Evolutionary conservation across 78 protist genomes (phyloP).

Genomic region (Monosiga brevicollis): DNA sequence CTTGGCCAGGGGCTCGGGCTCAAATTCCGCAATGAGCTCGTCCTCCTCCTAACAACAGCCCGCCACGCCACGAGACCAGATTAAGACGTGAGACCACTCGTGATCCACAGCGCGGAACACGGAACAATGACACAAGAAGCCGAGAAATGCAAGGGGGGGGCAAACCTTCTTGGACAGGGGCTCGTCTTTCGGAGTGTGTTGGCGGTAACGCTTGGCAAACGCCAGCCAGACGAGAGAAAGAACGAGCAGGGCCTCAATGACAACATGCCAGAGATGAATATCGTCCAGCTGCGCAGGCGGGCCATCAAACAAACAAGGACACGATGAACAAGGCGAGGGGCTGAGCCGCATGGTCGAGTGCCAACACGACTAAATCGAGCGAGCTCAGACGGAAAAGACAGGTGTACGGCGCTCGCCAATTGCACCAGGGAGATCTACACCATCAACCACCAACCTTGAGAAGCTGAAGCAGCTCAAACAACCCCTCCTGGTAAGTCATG

Average conservation of each 20-base stretch:
- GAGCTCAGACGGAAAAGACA: no score
- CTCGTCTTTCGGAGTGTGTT: neutral
- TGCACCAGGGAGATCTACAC: no score
- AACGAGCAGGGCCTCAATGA: neutral
- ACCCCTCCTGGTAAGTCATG: no score
- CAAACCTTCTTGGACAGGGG: neutral
- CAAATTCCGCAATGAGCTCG: neutral
- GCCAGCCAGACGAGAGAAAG: neutral
- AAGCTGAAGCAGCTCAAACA: no score
- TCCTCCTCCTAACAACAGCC: neutral
- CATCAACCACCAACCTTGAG: no score
- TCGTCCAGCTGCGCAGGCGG: neutral
- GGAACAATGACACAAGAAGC: neutral
- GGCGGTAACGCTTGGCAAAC: neutral
- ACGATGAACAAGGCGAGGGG: no score
- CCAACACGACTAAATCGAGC: no score
- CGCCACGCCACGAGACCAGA: no score
- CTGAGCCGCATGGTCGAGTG: no score
- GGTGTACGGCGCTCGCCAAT: no score
- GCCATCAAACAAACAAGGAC: neutral
- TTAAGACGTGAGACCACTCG: neutral
- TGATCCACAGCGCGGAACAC: neutral
- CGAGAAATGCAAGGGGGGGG: neutral
- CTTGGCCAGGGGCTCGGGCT: slow-evolving; percentile 6
- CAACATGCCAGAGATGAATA: neutral